Conservation (phyloP, 2,329 filamentous ascomycete genomes). For the Stromatinia cepivora region DNA sequence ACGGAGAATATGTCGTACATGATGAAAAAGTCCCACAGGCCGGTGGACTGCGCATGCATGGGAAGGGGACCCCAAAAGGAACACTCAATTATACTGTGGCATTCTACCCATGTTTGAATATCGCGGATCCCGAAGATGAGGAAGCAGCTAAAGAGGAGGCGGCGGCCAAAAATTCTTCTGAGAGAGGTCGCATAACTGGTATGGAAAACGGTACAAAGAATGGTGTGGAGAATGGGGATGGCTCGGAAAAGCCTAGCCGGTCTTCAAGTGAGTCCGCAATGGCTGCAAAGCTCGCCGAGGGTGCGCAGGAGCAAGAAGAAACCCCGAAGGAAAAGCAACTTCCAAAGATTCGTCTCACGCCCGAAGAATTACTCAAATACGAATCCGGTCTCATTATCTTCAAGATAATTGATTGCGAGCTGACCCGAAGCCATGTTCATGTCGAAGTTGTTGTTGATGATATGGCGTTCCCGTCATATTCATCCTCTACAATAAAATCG, state of each 20-base stretch:
- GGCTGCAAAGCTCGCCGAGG: slow-evolving; percentile 36
- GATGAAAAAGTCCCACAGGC: slow-evolving; percentile 70
- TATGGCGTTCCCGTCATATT: slow-evolving; percentile 86
- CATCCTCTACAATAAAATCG: slow-evolving; percentile 71
- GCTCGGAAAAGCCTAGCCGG: slow-evolving; percentile 46
- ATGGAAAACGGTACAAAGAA: slow-evolving; percentile 30
- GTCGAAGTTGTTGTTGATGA: slow-evolving; percentile 93
- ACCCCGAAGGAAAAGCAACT: slow-evolving; percentile 51
- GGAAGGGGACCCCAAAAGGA: slow-evolving; percentile 75
- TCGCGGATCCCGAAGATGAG: slow-evolving; percentile 87
- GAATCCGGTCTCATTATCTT: slow-evolving; percentile 94
- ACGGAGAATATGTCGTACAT: slow-evolving; percentile 77
- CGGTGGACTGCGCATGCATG: slow-evolving; percentile 71
- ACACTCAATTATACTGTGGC: slow-evolving; percentile 76
- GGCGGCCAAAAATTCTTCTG: slow-evolving; percentile 37
- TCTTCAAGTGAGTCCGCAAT: slow-evolving; percentile 36
- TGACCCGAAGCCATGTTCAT: slow-evolving; percentile 72
- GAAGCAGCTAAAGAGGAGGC: slow-evolving; percentile 69
- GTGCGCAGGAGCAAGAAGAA: slow-evolving; percentile 48
- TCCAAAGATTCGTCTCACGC: slow-evolving; percentile 75
- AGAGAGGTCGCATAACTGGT: slow-evolving; percentile 33
- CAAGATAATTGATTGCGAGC: slow-evolving; percentile 85
- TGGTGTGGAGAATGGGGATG: slow-evolving; percentile 28
- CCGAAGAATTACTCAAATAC: slow-evolving; percentile 79
- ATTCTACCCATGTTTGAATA: slow-evolving; percentile 87